Conservation (phyloP, 1,139 yeast species). For the Martiniozyma asiatica region DNA sequence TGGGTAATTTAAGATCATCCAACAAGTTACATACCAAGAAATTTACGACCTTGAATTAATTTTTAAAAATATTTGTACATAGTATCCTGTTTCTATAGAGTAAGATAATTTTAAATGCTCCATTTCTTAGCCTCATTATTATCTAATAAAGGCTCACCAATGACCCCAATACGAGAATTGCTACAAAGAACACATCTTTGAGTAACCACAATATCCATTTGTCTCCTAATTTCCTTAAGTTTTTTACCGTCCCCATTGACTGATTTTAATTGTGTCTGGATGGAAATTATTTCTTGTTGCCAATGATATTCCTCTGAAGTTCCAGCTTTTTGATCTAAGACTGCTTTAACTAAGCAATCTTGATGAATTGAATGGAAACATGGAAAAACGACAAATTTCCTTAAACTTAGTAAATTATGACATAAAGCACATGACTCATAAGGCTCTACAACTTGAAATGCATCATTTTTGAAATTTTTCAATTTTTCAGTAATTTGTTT, state of each 20-base stretch:
- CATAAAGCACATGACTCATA: conserved; percentile 78
- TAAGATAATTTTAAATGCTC: conserved; percentile 10
- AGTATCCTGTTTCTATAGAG: not conserved
- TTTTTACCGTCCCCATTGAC: conserved; percentile 16
- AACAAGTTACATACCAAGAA: conserved; percentile 11
- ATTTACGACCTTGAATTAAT: conserved; percentile 11
- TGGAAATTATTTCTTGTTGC: conserved; percentile 46
- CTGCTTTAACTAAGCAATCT: conserved; percentile 61
- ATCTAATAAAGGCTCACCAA: conserved; percentile 38
- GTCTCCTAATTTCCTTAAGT: conserved; percentile 23
- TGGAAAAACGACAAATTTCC: conserved; percentile 75
- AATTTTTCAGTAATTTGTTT: conserved; percentile 52
- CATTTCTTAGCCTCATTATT: conserved; percentile 17
- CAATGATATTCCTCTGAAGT: conserved; percentile 58
- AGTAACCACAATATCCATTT: conserved; percentile 49
- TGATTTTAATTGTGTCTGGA: conserved; percentile 33
- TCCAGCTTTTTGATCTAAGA: no score
- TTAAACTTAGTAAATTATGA: conserved; percentile 49
- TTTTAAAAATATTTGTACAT: conserved; percentile 1
- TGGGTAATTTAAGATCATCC: conserved; percentile 29
- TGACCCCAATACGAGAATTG: conserved; percentile 55
- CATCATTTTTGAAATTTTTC: conserved; percentile 31
- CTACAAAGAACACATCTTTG: conserved; percentile 74
- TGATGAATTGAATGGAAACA: conserved; percentile 87
- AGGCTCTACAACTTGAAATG: conserved; percentile 57